Evolutionary conservation across 805 yeast genomes (phyloP).

Genomic region (Zygosaccharomyces bailii): DNA sequence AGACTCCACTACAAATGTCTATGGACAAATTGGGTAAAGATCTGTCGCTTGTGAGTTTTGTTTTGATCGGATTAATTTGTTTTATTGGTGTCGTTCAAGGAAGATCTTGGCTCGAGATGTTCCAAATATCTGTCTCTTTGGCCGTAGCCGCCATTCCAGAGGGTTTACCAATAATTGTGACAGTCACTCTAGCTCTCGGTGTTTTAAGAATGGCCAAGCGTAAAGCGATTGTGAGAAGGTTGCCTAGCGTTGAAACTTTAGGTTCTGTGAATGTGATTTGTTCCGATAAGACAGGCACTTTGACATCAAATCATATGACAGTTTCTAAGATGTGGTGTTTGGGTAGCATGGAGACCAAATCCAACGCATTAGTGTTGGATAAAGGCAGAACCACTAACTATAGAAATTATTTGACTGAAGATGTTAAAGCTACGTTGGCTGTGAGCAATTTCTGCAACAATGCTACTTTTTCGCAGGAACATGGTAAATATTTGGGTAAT

Average conservation of each 20-base stretch:
- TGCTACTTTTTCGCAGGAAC: slow-evolving; percentile 63
- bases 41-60: slow-evolving; percentile 77
- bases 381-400: slow-evolving; percentile 41
- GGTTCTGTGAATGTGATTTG: slow-evolving; percentile 94
- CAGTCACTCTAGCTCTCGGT: slow-evolving; percentile 94
- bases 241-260: slow-evolving; percentile 92
- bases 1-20: slow-evolving; percentile 91
- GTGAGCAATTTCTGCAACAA: slow-evolving; percentile 75
- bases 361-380: slow-evolving; percentile 42
- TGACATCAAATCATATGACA: slow-evolving; percentile 90
- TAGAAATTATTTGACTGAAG: slow-evolving; percentile 47
- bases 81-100: slow-evolving; percentile 88
- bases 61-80: slow-evolving; percentile 87
- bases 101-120: slow-evolving; percentile 94
- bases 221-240: slow-evolving; percentile 88
- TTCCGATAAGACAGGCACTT: slow-evolving; percentile 86
- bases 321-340: slow-evolving; percentile 78
- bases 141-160: slow-evolving; percentile 99
- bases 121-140: slow-evolving; percentile 91
- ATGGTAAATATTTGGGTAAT: slow-evolving; percentile 75
- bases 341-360: slow-evolving; percentile 47
- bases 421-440: slow-evolving; percentile 54
- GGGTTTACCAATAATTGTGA: slow-evolving; percentile 96
- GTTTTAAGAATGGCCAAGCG: slow-evolving; percentile 94
- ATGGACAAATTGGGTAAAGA: slow-evolving; percentile 97